Conservation (phyloP, 164 flowering plant species). For the Cinnamomum chago region DNA sequence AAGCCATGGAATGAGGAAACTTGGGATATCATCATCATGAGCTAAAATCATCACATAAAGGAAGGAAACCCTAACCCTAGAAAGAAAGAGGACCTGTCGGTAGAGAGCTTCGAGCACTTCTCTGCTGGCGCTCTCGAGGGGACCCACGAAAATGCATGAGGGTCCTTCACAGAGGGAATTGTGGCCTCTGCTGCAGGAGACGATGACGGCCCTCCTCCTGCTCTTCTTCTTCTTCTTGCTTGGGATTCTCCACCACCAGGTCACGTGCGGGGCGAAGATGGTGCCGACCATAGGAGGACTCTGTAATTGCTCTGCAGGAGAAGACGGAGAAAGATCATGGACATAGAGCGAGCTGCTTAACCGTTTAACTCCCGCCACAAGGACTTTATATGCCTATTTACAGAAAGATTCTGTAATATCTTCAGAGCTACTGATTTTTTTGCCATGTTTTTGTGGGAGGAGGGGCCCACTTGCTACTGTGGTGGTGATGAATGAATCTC, state of each 20-base stretch:
- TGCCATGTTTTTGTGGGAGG: no score
- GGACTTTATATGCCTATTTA: no score
- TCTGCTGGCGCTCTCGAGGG: constrained; percentile 73
- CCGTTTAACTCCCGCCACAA: constrained; percentile 1
- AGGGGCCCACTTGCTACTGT: no score
- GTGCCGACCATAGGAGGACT: constrained; percentile 42
- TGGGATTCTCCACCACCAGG: constrained; percentile 36
- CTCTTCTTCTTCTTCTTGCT: constrained; percentile 13
- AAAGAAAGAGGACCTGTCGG: constrained; percentile 40
- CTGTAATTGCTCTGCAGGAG: background rate
- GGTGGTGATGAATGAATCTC: no score
- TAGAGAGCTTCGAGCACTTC: constrained; percentile 93
- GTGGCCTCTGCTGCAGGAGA: constrained; percentile 5
- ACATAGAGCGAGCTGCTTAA: background rate
- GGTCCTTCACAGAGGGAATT: constrained; percentile 55
- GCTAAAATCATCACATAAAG: background rate
- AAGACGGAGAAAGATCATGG: background rate
- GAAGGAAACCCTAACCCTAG: background rate
- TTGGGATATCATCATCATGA: background rate
- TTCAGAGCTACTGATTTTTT: no score
- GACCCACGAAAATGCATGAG: constrained; percentile 86
- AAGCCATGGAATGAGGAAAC: background rate
- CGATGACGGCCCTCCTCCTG: constrained; percentile 2
- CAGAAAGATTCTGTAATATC: no score
- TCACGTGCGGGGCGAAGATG: constrained; percentile 30